These are phyloP conservation scores for Fusarium sacchari DNA, from an alignment of 2,329 filamentous ascomycete genomes.

Conservation along the genomic window DNA sequence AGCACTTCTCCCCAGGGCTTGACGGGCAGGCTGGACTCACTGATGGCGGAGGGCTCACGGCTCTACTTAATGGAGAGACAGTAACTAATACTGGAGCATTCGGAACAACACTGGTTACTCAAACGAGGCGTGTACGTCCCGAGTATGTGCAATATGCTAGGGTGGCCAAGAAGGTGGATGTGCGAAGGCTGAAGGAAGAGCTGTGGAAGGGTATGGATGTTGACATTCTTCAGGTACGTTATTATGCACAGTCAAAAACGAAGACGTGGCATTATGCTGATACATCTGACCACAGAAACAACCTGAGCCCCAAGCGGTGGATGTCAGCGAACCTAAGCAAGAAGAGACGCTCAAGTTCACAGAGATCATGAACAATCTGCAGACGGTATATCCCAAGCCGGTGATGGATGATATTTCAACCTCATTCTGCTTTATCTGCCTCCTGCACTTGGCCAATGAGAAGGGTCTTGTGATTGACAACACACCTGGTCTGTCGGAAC, in stretches of 20 bases:
- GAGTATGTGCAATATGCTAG: constrained; percentile 78
- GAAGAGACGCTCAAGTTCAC: constrained; percentile 82
- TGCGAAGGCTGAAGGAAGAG: constrained; percentile 74
- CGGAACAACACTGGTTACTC: constrained; percentile 74
- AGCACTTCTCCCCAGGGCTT: constrained; percentile 77
- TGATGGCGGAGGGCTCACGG: constrained; percentile 60
- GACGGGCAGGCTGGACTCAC: constrained; percentile 61
- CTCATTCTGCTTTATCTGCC: constrained; percentile 90
- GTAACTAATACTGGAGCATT: constrained; percentile 63
- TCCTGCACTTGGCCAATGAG: constrained; percentile 92
- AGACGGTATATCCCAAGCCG: constrained; percentile 84
- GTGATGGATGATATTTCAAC: constrained; percentile 95
- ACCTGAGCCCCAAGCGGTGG: constrained; percentile 26
- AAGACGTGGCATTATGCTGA: constrained; percentile 16
- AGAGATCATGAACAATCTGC: constrained; percentile 87
- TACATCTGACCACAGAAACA: constrained; percentile 29
- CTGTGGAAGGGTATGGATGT: constrained; percentile 74
- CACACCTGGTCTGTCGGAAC: constrained; percentile 65
- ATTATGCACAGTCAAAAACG: background rate
- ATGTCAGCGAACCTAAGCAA: constrained; percentile 46
- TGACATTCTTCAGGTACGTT: constrained; percentile 61
- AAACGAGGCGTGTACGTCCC: constrained; percentile 69
- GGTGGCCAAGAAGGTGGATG: constrained; percentile 77
- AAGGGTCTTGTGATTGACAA: constrained; percentile 84
- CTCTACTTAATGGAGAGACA: constrained; percentile 62